Evolutionary conservation across 2,329 filamentous ascomycete species (phyloP), one percentile per base, ranked within the genome.

Genomic region (Alternaria postmessia): DNA sequence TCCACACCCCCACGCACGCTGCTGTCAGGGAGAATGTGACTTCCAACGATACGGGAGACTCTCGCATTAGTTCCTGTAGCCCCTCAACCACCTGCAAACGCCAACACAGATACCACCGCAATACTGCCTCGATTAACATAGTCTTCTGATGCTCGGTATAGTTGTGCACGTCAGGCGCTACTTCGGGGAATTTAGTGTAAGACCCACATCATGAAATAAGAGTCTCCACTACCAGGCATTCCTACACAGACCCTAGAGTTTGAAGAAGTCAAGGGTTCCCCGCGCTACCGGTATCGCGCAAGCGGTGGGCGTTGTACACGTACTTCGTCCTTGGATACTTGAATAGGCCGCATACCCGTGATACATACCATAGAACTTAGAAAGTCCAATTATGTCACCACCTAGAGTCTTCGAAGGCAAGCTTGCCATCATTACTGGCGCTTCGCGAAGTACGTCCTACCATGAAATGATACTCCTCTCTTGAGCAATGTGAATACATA

Each of bases 371-470:
- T 41, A 28, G 38, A 30, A 26, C 9, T 3, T 28, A 28, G 16
- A 26, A 42, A 20, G 30, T 28, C 26, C 38, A 20, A 47, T 8
- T 5, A 47, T 47, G 52, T 39, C 51, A 43, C n/a, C 43, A 26
- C 26, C 51, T 30, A 47, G 57, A 41, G 28, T 42, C 42, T 55
- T 59, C 32, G 57, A 59, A 26, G 57, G 51, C 57, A 59, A 59
- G 32, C 57, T 59, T 44, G 57, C 51, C 44, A 55, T 59, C 30
- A 32, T 59, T 8, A 59, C 57, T 38, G 57, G 57, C 32, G 36
- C 57, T 44, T 55, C 57, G 38, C 53, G 57, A 41, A 59, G 57
- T 59, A 49, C 30, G 57, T 59, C 12, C 14, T n/a, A 18, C n/a
- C 12, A 34, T 5, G 3, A 9, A 12, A 5, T 14, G 20, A 14